A percentile compares a stretch with the other conserved stretches of the same genome.
These are phyloP conservation scores for Fusarium oxysporum DNA, from an alignment of 2,329 filamentous ascomycete genomes.

Conservation along the genomic window DNA sequence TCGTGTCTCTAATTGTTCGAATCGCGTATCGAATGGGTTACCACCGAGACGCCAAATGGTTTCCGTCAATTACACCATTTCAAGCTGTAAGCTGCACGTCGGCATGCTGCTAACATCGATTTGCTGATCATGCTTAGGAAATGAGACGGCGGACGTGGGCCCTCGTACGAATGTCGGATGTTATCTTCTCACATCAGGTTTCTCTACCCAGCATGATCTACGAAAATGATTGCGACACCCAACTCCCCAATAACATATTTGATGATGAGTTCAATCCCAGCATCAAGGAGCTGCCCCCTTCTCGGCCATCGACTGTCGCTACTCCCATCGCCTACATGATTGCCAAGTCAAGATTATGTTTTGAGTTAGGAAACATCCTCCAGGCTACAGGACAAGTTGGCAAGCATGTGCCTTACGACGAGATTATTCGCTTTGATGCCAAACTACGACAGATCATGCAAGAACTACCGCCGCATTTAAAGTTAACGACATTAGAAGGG, in stretches of 20 bases:
- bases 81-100: slow-evolving; percentile 66
- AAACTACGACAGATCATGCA: slow-evolving; percentile 71
- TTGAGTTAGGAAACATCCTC: slow-evolving; percentile 77
- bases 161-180: slow-evolving; percentile 77
- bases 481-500: slow-evolving; percentile 79
- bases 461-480: slow-evolving; percentile 82
- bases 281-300: slow-evolving; percentile 74
- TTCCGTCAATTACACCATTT: slow-evolving; percentile 77
- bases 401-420: slow-evolving; percentile 70
- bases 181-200: slow-evolving; percentile 81
- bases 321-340: slow-evolving; percentile 86
- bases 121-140: slow-evolving; percentile 61
- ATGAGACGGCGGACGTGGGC: slow-evolving; percentile 78
- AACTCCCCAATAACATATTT: slow-evolving; percentile 80
- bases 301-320: slow-evolving; percentile 74
- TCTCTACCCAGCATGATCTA: slow-evolving; percentile 77
- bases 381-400: slow-evolving; percentile 70
- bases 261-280: slow-evolving; percentile 82
- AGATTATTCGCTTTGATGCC: slow-evolving; percentile 71
- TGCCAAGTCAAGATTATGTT: slow-evolving; percentile 74
- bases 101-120: not conserved
- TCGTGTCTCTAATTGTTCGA: slow-evolving; percentile 66
- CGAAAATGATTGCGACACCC: slow-evolving; percentile 79
- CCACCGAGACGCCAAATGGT: slow-evolving; percentile 81
- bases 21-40: slow-evolving; percentile 78